A percentile compares a stretch with the other conserved stretches of the same genome.
Conservation (phyloP, 768 basidiomycete species). For the Thelephora ganbajun region DNA sequence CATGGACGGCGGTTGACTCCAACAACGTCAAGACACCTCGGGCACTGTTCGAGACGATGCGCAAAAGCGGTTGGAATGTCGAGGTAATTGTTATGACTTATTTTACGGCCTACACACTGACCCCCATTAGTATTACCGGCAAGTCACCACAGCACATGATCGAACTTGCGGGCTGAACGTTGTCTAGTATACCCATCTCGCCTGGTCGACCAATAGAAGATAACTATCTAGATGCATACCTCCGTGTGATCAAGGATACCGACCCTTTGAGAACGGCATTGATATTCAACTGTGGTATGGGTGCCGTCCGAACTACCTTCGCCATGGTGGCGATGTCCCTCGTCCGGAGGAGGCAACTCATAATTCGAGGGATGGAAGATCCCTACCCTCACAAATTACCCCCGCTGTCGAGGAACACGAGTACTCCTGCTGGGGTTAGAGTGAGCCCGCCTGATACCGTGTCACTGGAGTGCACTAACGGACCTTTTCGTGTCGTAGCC, state of each 20-base stretch:
- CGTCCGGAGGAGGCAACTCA: conserved; percentile 58
- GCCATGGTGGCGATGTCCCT: conserved; percentile 93
- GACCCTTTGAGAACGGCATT: conserved; percentile 74
- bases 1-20: conserved; percentile 85
- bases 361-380: conserved; percentile 53
- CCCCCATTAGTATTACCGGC: conserved; percentile 58
- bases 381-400: conserved; percentile 38
- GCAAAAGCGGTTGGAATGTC: conserved; percentile 79
- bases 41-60: conserved; percentile 77
- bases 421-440: neutral
- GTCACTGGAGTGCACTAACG: too few species aligned
- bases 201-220: conserved; percentile 89
- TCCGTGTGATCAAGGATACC: conserved; percentile 61
- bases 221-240: conserved; percentile 91
- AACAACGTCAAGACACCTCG: conserved; percentile 74
- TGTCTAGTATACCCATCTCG: conserved; percentile 77
- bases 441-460: neutral
- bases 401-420: neutral
- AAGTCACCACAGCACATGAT: conserved; percentile 11
- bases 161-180: neutral
- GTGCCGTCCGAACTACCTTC: conserved; percentile 90
- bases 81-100: conserved; percentile 38
- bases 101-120: conserved; percentile 2
- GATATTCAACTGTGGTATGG: conserved; percentile 95
- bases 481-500: neutral